phyloP scores from a whole-genome alignment of 2,329 filamentous ascomycete species.

The Diaporthe longicolla region DNA sequence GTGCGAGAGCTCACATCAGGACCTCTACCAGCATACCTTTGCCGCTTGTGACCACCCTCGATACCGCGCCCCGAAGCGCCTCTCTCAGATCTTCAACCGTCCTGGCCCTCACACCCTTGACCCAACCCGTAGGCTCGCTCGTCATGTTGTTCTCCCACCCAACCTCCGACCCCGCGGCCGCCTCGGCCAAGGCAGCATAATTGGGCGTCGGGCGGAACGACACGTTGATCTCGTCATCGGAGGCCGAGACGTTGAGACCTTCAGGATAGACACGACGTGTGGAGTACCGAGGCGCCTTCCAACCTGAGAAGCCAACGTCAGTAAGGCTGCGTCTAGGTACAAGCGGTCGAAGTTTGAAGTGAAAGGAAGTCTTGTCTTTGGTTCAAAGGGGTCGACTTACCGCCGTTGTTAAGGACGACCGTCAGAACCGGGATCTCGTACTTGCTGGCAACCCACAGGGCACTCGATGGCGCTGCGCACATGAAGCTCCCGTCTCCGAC shows the following conservation, averaged over 20 bases:
- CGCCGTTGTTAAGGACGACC: constrained; percentile 70
- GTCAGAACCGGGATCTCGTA: constrained; percentile 69
- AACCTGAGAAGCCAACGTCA: not conserved
- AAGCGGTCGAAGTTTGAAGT: not conserved
- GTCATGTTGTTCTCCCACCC: constrained; percentile 51
- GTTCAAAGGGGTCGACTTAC: constrained; percentile 49
- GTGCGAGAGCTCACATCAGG: no score
- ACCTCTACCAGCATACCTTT: constrained; percentile 20
- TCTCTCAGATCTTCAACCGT: constrained; percentile 17
- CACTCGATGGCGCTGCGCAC: constrained; percentile 67
- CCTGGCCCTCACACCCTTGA: constrained; percentile 17
- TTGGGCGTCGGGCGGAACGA: constrained; percentile 71
- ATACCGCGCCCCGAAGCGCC: not conserved
- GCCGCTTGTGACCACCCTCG: not conserved
- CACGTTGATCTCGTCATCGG: constrained; percentile 74
- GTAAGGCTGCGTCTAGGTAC: no score
- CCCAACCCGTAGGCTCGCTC: not conserved
- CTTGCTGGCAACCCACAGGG: constrained; percentile 69
- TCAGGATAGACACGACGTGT: constrained; percentile 71
- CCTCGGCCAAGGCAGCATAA: constrained; percentile 64
- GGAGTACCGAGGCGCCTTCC: constrained; percentile 66
- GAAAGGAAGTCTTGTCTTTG: not conserved
- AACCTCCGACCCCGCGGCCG: constrained; percentile 11
- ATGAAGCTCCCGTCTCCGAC: constrained; percentile 71
- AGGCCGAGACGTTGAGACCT: constrained; percentile 65